Evolutionary conservation across 208 protist genomes (phyloP), one percentile per base, ranked within the genome.

Genomic region (Trypanosomatidae sp.): DNA sequence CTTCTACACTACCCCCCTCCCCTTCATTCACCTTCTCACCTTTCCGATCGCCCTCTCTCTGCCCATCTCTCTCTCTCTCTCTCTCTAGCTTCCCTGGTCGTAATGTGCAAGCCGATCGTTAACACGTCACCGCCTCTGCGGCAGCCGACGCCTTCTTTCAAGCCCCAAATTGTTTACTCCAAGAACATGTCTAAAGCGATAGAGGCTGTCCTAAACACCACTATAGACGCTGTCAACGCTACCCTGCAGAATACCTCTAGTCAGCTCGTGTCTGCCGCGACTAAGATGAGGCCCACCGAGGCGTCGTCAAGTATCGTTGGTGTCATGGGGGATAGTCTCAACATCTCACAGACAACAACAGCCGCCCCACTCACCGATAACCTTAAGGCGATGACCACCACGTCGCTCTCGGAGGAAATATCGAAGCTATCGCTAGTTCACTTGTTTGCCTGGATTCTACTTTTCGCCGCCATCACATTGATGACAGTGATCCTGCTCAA

Each of bases 401-500:
- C 30, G 30, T 82, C 79, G 10, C 36, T 82, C 13, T 69, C 74
- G 10, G 80, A 80, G 25, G 62, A 69, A 3, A 66, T 62, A 7
- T 72, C 74, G 33, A 17, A 55, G 7, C n/a, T 88, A 0, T 79
- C 82, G 0, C 49, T 87, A 5, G 6, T 66, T 28, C 79, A 78
- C 62, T 19, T 87, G 22, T 59, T 90, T 33, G 71, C 56, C 0
- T 84, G 71, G 76, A 71, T 90, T 56, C 60, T 85, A 2, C 60
- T 90, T 28, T 87, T 90, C 39, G 72, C 65, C 1, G 55, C 80
- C 10, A 39, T 90, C 28, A 79, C 82, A 3, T 65, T 90, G 67
- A 55, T 59, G 3, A 82, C 82, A 2, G 85, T 86, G 28, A 62
- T 81, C 53, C 58, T 86, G n/a, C 62, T 91, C 10, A 88, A 88